Evolutionary conservation across 148 eudicot genomes (phyloP).

Genomic region (Euryodendron excelsum): DNA sequence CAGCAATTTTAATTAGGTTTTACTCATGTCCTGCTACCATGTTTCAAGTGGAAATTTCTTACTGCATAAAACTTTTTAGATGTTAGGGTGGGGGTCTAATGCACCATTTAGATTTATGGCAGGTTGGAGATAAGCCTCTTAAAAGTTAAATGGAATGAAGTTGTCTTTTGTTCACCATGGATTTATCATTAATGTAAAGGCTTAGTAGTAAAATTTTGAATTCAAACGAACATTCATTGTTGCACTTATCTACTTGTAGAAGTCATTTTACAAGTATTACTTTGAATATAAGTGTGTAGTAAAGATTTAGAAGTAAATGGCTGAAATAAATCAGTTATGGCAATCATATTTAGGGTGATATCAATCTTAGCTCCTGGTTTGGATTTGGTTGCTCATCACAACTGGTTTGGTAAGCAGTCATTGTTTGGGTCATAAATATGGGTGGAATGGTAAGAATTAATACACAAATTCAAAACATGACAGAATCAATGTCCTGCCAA

Average conservation of each 20-base stretch:
- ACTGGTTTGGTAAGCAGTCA: not conserved
- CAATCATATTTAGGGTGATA: no score
- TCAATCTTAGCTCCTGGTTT: not conserved
- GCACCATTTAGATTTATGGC: not conserved
- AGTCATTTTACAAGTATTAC: no score
- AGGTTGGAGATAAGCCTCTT: not conserved
- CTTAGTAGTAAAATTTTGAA: no score
- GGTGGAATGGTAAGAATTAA: not conserved
- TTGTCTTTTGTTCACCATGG: no score
- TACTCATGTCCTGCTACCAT: not conserved
- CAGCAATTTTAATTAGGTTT: not conserved
- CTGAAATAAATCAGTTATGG: no score
- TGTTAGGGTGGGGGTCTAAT: not conserved
- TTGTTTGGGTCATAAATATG: not conserved
- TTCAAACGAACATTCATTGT: no score
- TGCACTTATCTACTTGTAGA: no score
- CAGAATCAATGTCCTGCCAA: no score
- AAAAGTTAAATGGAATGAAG: not conserved
- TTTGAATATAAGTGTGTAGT: no score
- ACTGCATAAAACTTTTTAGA: not conserved
- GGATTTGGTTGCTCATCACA: not conserved
- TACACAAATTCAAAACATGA: no score
- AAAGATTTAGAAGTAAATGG: no score
- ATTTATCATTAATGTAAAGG: no score
- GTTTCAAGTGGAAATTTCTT: not conserved